These are phyloP conservation scores for Nevesoporus exiguus DNA, from an alignment of 768 basidiomycete species.

Conservation along the genomic window DNA sequence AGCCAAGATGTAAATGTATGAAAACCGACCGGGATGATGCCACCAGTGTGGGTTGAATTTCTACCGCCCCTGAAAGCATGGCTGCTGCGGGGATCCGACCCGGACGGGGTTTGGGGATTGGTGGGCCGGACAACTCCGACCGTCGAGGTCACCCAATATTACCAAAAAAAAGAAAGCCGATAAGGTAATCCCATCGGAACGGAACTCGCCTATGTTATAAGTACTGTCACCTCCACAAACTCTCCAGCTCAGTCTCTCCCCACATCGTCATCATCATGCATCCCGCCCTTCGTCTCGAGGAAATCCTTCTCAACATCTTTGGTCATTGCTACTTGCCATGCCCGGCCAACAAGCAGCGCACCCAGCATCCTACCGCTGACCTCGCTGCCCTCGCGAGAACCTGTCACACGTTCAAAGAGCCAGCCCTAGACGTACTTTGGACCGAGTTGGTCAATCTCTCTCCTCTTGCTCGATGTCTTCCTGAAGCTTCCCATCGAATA, in stretches of 20 bases:
- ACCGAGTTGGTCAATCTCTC: conserved; percentile 4
- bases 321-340: neutral
- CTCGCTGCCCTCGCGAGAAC: conserved; percentile 1
- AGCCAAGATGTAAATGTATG: neutral
- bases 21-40: neutral
- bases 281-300: neutral
- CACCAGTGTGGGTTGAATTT: neutral
- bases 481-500: conserved; percentile 5
- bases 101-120: too few relatives aligned
- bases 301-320: conserved; percentile 2
- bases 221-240: neutral
- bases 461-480: conserved; percentile 4
- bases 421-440: conserved; percentile 4
- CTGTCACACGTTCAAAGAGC: conserved; percentile 1
- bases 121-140: too few relatives aligned
- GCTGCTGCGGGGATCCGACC: too few relatives aligned
- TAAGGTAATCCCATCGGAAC: too few relatives aligned
- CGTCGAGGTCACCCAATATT: too few relatives aligned
- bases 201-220: neutral
- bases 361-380: neutral
- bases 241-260: too few relatives aligned
- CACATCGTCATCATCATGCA: neutral
- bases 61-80: neutral
- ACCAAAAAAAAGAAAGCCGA: too few relatives aligned
- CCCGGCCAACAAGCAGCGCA: neutral